Evolutionary conservation across 2,329 filamentous ascomycete species (phyloP).

Genomic region (Fusarium pseudograminearum): DNA sequence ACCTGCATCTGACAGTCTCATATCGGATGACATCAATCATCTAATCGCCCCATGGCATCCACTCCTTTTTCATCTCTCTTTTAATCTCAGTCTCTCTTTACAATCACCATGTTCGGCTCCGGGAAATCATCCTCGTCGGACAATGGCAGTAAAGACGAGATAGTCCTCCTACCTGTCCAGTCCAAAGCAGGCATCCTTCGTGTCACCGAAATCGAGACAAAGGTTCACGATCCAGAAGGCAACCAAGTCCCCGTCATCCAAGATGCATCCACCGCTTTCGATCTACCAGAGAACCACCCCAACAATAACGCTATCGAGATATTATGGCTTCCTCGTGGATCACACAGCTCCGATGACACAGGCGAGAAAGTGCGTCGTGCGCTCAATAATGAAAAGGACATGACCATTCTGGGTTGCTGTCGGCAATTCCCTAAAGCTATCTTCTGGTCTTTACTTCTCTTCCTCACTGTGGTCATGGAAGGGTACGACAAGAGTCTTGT

Average conservation of each 20-base stretch:
- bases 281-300: constrained; percentile 31
- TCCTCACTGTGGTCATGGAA: constrained; percentile 44
- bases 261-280: constrained; percentile 17
- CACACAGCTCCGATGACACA: constrained; percentile 39
- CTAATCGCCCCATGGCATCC: constrained; percentile 37
- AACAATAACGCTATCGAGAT: constrained; percentile 32
- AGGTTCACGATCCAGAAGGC: constrained; percentile 26
- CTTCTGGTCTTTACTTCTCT: constrained; percentile 36
- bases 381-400: constrained; percentile 37
- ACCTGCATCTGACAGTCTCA: constrained; percentile 12
- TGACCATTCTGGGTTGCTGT: constrained; percentile 33
- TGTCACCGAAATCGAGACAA: constrained; percentile 38
- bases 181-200: constrained; percentile 32
- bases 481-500: constrained; percentile 38
- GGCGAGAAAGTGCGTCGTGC: constrained; percentile 37
- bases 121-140: constrained; percentile 33
- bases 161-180: constrained; percentile 32
- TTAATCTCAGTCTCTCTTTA: background rate
- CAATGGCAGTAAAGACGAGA: constrained; percentile 39
- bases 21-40: constrained; percentile 31
- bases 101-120: constrained; percentile 32
- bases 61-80: constrained; percentile 15
- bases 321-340: constrained; percentile 38
- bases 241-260: constrained; percentile 8
- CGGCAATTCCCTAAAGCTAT: constrained; percentile 40